Evolutionary conservation across 495 filamentous ascomycete genomes (phyloP), one percentile per base, ranked within the genome.

Genomic region (Penicillium paxilli): DNA sequence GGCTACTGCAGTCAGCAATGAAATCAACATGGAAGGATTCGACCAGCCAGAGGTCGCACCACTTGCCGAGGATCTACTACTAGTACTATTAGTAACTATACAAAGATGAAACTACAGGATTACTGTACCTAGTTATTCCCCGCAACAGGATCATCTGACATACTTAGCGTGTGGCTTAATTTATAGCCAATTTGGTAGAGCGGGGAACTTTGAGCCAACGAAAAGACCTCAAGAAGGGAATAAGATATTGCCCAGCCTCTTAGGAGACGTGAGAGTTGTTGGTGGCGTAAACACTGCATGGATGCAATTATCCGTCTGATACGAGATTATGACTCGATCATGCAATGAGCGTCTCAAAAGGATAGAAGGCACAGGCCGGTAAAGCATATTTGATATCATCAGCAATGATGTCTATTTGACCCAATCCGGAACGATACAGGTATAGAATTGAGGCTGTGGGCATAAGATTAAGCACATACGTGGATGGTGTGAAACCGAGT

Each of bases 1-100:
- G 51, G 41, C 20, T 26, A 17, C 40, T 46, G 42, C 57, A 55
- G 52, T 55, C 47, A 51, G 57, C 51, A 59, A 38, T 49, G 20
- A 25, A 44, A 59, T 42, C 23, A 38, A 9, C 21, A 14, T 7
- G 26, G 53, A 12, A 21, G 45, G 20, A 47, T 24, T 46, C 26
- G 40, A 55, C 30, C 35, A 50, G 47, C 14, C 24, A 23, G 37
- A 14, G 4, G n/a, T 32, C n/a, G 30, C 30, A 12, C 30, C 30
- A 32, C 11, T 32, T 14, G n/a, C n/a, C 26, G 49, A 35, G 38
- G 42, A 5, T 40, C 35, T 32, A 40, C n/a, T n/a, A n/a, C n/a
- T n/a, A n/a, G n/a, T n/a, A n/a, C n/a, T n/a, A n/a, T n/a, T n/a
- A n/a, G n/a, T n/a, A n/a, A 6, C 28, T 40, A 40, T n/a, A 21